These are phyloP conservation scores for Entonaema liquescens DNA, from an alignment of 495 filamentous ascomycete genomes.

Conservation along the genomic window DNA sequence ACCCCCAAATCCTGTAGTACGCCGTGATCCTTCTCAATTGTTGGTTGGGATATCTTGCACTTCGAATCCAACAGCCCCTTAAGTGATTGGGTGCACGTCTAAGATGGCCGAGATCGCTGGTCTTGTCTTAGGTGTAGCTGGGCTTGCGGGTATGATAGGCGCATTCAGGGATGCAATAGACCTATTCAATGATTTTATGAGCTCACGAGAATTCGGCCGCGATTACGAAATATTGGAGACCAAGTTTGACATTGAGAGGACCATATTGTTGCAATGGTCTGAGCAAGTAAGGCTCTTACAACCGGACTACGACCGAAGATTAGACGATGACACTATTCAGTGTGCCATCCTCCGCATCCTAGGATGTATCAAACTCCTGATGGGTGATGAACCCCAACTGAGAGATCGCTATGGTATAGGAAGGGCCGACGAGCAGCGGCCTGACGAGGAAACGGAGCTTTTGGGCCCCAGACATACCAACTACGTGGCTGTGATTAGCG, in stretches of 20 bases:
- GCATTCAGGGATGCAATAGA: constrained; percentile 44
- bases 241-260: constrained; percentile 43
- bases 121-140: constrained; percentile 21
- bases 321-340: background rate
- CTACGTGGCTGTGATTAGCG: background rate
- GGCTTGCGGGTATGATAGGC: constrained; percentile 27
- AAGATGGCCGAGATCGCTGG: constrained; percentile 30
- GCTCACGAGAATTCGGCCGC: constrained; percentile 32
- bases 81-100: background rate
- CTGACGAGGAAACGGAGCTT: background rate
- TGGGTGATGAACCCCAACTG: constrained; percentile 7
- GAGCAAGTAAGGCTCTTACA: constrained; percentile 12
- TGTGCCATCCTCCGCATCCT: background rate
- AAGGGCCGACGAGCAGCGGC: background rate
- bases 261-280: constrained; percentile 42
- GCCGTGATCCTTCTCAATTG: background rate
- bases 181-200: constrained; percentile 22
- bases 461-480: background rate
- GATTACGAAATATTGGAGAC: constrained; percentile 43
- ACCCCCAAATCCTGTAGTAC: background rate
- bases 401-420: constrained; percentile 1
- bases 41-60: background rate
- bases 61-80: background rate
- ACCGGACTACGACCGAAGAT: constrained; percentile 19
- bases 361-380: constrained; percentile 1